Base-by-base conservation (phyloP, 306 rosid genomes). In the Cercis canadensis region DNA sequence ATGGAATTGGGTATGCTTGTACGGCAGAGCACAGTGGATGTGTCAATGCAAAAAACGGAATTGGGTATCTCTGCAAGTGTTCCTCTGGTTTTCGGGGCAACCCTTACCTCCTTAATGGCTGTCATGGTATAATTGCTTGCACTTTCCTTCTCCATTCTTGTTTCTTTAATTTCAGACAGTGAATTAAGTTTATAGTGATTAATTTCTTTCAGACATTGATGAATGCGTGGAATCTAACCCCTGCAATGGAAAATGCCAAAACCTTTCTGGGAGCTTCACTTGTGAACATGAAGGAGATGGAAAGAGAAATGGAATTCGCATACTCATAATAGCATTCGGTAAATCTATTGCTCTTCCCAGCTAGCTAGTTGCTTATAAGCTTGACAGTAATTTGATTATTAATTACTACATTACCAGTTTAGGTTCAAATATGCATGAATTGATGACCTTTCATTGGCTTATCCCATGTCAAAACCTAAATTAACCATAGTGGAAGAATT, bases 41-140 rank as follows among this genome's bases (percentile, higher is more conserved):
- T 6, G 7, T 14, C 3, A 5, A 44, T 11, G n/a, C 75, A 3
- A 13, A n/a, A 0, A 45, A 56, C 0, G 64, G 72, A 43, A 3
- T 7, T 2, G 87, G 82, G 2, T 84, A 81, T 52, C 82, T 41
- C 8, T 87, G 89, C 66, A 43, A 43, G 12, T 84, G 89, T 59
- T 44, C 18, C 14, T 2, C n/a, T 0, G 89, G 89, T 2, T 87
- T 21, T 12, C 15, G 19, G 3, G 89, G 89, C 9, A 87, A 72
- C 50, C 86, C 84, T 9, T 87, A 80, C 73, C 79, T 81, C 6
- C 44, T 12, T 50, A 10, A 32, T 15, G 89, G 82, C 14, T 86
- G 88, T 14, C 13, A 49, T 36, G 84, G 82, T 85, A 72, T 8
- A 3, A 13, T 65, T 0, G 29, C 29, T 24, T 39, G 7, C 37